Evolutionary conservation across 306 rosid species (phyloP), one percentile per base, ranked within the genome.

Genomic region (Mucuna pruriens): DNA sequence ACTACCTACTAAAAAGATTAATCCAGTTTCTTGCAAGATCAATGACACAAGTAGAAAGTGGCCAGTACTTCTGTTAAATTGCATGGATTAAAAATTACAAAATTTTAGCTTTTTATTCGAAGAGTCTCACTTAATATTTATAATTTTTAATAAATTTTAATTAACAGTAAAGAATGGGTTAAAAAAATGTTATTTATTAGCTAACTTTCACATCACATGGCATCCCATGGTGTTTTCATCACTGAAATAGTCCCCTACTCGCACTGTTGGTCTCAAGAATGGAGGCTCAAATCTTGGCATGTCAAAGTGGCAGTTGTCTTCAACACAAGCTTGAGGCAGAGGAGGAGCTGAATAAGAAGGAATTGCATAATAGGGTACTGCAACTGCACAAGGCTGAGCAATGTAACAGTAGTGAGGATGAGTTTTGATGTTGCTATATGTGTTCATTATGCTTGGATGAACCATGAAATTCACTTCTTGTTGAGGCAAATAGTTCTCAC

Each of bases 201-300:
- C 67, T 12, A 23, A 71, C 17, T 31, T 13, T 86, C 85, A 87
- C 84, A 84, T 87, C 20, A 87, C 82, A 58, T 17, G 54, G 79
- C 90, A 87, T 52, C 87, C 90, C 64, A 71, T 38, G 19, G 89
- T 72, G 74, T 83, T 80, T 17, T 83, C 87, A 33, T 87, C 90
- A 26, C 87, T 84, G 87, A 84, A 84, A 67, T 84, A 80, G 64
- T 86, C 87, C 4, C 87, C 84, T 0, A 40, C 81, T 80, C 4
- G 71, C 20, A 61, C 68, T 68, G 77, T 39, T 61, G 90, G 80
- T 25, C 64, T 51, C 45, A 29, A 51, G 46, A 66, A 73, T 16
- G 75, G 45, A 39, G 80, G 62, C 77, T 82, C 67, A 31, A 60
- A 58, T n/a, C 60, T 71, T 12, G 75, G 40, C 42, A 7, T 22